Evolutionary conservation across 1,284 basidiomycete genomes (phyloP).

Genomic region (Microbotryum saponariae): DNA sequence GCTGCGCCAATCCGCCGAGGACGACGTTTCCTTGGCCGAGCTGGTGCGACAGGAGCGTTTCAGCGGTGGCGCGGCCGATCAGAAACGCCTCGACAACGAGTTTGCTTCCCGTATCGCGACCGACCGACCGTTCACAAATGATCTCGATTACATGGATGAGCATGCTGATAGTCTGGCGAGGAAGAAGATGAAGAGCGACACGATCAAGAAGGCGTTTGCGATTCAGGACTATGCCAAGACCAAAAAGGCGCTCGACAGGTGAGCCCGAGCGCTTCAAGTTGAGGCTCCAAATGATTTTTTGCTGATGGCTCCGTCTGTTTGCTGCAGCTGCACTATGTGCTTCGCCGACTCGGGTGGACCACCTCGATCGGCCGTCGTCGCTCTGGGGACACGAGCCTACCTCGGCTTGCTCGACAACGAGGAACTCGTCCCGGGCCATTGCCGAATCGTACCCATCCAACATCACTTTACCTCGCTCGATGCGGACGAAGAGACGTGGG

Average conservation of each 20-base stretch:
- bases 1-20: slow-evolving; percentile 72
- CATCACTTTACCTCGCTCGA: slow-evolving; percentile 87
- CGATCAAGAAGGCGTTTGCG: slow-evolving; percentile 93
- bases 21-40: slow-evolving; percentile 82
- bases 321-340: slow-evolving; percentile 64
- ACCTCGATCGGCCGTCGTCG: slow-evolving; percentile 67
- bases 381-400: slow-evolving; percentile 82
- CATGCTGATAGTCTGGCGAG: slow-evolving; percentile 86
- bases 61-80: slow-evolving; percentile 74
- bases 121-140: slow-evolving; percentile 78
- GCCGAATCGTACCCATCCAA: slow-evolving; percentile 89
- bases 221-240: slow-evolving; percentile 94
- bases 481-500: slow-evolving; percentile 96
- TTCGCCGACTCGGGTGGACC: slow-evolving; percentile 73
- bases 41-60: slow-evolving; percentile 88
- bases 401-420: slow-evolving; percentile 79
- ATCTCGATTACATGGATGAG: slow-evolving; percentile 92
- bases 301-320: not conserved
- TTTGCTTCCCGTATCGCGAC: slow-evolving; percentile 78
- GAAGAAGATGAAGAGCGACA: slow-evolving; percentile 89
- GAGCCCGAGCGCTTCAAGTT: not conserved
- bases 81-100: slow-evolving; percentile 84
- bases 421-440: slow-evolving; percentile 80
- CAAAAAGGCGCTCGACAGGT: slow-evolving; percentile 70
- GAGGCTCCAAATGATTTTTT: not conserved